A percentile compares a stretch with the other conserved stretches of the same genome.
These are phyloP conservation scores for Onygena corvina DNA, from an alignment of 2,329 filamentous ascomycete genomes.

Conservation along the genomic window DNA sequence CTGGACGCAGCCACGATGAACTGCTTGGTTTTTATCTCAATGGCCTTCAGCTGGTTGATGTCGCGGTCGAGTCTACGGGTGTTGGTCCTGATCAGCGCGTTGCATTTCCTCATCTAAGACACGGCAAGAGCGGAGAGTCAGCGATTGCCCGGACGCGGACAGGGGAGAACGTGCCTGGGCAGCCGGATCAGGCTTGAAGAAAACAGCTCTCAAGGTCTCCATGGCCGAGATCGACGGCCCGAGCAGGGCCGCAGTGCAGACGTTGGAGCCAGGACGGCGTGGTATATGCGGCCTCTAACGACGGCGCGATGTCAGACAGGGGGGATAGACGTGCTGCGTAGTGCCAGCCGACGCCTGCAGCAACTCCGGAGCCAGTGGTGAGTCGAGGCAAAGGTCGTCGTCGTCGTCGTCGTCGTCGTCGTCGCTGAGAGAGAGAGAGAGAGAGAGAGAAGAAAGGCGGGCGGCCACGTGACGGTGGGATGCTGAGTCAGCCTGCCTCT, in stretches of 20 bases:
- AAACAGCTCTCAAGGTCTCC: constrained; percentile 76
- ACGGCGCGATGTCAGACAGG: background rate
- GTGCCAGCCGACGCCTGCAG: too few species aligned
- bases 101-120: constrained; percentile 81
- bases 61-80: constrained; percentile 91
- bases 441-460: background rate
- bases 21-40: constrained; percentile 73
- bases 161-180: constrained; percentile 55
- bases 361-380: too few species aligned
- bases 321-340: too few species aligned
- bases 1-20: constrained; percentile 73
- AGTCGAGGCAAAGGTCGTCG: too few species aligned
- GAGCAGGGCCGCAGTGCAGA: background rate
- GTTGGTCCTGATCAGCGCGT: constrained; percentile 75
- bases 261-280: background rate
- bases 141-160: constrained; percentile 9
- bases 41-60: constrained; percentile 62
- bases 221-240: constrained; percentile 39
- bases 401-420: too few species aligned
- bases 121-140: background rate
- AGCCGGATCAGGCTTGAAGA: constrained; percentile 85
- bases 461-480: background rate
- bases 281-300: constrained; percentile 2
- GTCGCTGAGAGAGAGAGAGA: background rate
- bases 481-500: background rate